These are phyloP conservation scores for Oleoguttula mirabilis DNA, from an alignment of 495 filamentous ascomycete species.

Conservation along the genomic window DNA sequence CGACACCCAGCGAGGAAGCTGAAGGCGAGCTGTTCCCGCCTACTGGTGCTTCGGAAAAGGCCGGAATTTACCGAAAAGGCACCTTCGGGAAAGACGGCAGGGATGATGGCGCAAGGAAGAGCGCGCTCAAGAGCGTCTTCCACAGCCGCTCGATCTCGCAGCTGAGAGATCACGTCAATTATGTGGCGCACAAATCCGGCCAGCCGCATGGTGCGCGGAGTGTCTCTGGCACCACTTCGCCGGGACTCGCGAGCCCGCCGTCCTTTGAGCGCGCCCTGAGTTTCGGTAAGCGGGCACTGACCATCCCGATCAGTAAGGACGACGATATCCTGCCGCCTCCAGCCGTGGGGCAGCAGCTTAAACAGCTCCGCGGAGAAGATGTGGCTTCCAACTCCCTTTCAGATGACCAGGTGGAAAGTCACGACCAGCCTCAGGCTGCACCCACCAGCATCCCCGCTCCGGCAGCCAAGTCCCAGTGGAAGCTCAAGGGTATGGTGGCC, in stretches of 20 bases:
- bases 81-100: slow-evolving; percentile 14
- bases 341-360: slow-evolving; percentile 4
- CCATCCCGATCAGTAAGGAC: slow-evolving; percentile 7
- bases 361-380: neutral
- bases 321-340: slow-evolving; percentile 13
- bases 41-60: neutral
- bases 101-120: slow-evolving; percentile 26
- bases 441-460: slow-evolving; percentile 51
- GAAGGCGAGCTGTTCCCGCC: slow-evolving; percentile 17
- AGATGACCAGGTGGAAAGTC: slow-evolving; percentile 5
- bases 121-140: slow-evolving; percentile 37
- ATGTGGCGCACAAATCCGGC: slow-evolving; percentile 26
- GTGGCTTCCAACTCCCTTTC: neutral
- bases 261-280: slow-evolving; percentile 1
- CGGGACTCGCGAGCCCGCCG: slow-evolving; percentile 10
- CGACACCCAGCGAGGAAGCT: slow-evolving; percentile 23
- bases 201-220: slow-evolving; percentile 24
- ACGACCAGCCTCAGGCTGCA: slow-evolving; percentile 8
- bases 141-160: slow-evolving; percentile 55
- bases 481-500: slow-evolving; percentile 94
- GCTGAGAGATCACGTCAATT: slow-evolving; percentile 26
- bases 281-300: neutral
- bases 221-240: slow-evolving; percentile 13
- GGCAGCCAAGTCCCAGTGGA: slow-evolving; percentile 91
- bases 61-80: slow-evolving; percentile 29